Conservation (phyloP, 805 yeast genomes). For the Yarrowia porcina region DNA sequence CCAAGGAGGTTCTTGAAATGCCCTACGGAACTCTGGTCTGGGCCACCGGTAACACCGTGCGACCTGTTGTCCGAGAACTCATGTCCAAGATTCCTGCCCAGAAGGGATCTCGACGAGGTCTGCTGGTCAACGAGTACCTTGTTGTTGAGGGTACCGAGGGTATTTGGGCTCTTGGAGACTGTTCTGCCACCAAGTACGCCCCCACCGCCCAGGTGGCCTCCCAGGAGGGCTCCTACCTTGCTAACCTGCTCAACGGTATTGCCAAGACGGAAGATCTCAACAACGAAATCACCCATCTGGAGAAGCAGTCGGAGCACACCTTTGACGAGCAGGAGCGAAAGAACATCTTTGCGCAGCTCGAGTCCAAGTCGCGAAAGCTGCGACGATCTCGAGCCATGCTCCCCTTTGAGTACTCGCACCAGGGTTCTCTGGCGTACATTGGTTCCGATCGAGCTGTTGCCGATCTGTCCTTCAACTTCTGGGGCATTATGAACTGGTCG, state of each 20-base stretch:
- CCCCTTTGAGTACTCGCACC: constrained; percentile 78
- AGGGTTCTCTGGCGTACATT: constrained; percentile 91
- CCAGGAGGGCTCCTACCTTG: constrained; percentile 86
- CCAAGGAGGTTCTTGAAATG: constrained; percentile 55
- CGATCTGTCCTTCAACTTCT: constrained; percentile 62
- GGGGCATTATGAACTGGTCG: constrained; percentile 55
- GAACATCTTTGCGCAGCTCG: constrained; percentile 46
- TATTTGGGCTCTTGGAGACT: constrained; percentile 90
- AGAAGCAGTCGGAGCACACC: constrained; percentile 36
- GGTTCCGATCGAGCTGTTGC: constrained; percentile 92
- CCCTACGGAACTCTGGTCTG: constrained; percentile 93
- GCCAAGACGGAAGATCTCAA: constrained; percentile 40
- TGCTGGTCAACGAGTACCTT: constrained; percentile 76
- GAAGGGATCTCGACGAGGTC: constrained; percentile 85
- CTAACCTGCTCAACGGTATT: constrained; percentile 59
- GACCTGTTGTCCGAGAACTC: constrained; percentile 67
- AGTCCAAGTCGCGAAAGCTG: constrained; percentile 43
- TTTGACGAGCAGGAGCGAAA: constrained; percentile 37
- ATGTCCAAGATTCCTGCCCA: constrained; percentile 64
- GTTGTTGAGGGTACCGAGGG: constrained; percentile 79
- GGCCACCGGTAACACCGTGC: constrained; percentile 96
- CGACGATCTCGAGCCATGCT: constrained; percentile 40
- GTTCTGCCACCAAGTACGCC: constrained; percentile 82
- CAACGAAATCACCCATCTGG: constrained; percentile 41
- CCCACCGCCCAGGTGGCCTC: constrained; percentile 98